phyloP scores from a whole-genome alignment of 2,329 filamentous ascomycete species.

The Delphinella strobiligena region DNA sequence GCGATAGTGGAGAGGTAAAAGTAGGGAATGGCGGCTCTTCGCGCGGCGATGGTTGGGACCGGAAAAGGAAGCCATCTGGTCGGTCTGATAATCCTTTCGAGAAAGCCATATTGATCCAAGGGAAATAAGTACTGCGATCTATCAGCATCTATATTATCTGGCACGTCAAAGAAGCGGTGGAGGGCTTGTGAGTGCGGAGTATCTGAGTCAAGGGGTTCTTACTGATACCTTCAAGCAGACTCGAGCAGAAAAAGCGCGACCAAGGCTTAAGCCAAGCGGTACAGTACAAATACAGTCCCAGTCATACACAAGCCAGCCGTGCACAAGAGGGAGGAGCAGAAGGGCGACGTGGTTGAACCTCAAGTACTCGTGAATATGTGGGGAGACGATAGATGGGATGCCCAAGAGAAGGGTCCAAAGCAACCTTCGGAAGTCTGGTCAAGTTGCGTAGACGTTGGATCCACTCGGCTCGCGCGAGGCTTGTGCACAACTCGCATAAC shows the following conservation, averaged over 20 bases:
- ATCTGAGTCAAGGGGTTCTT: neutral
- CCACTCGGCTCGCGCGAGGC: neutral
- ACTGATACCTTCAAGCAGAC: neutral
- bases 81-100: constrained; percentile 49
- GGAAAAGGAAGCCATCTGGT: constrained; percentile 72
- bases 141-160: neutral
- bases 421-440: too few relatives aligned
- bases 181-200: neutral
- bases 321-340: neutral
- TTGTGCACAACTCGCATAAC: neutral
- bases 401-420: neutral
- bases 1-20: constrained; percentile 51
- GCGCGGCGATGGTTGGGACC: constrained; percentile 62
- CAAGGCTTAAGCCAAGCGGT: neutral
- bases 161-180: neutral
- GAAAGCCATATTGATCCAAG: constrained; percentile 46
- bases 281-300: neutral
- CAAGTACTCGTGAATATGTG: too few relatives aligned
- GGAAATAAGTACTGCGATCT: neutral
- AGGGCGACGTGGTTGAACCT: neutral
- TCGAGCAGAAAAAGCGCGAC: neutral
- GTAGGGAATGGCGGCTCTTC: constrained; percentile 65
- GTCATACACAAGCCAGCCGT: neutral
- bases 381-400: too few relatives aligned
- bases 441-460: neutral